Percentiles rank a stretch among this genome's conserved stretches.
Evolutionary conservation across 495 filamentous ascomycete species (phyloP).

Genomic region (Letharia columbiana): DNA sequence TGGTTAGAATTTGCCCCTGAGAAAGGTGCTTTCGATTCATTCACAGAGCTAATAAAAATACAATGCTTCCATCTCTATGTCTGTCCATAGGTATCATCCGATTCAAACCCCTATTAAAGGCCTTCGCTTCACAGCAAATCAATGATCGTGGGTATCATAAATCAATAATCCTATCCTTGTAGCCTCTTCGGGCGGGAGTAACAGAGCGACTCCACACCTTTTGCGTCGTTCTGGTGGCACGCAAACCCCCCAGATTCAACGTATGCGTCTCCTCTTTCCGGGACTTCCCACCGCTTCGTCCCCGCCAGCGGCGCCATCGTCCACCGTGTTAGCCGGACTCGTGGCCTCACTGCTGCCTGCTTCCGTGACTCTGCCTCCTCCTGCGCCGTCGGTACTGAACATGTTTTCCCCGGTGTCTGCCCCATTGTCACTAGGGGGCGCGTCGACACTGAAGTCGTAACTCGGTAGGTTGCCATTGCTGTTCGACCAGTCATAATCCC

Average conservation of each 20-base stretch:
- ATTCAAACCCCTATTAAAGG: neutral
- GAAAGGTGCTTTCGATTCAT: neutral
- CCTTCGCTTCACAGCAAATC: neutral
- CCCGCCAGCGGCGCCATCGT: conserved; percentile 10
- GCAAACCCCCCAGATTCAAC: neutral
- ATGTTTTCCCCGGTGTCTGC: neutral
- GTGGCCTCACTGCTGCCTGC: conserved; percentile 24
- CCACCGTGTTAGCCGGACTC: conserved; percentile 17
- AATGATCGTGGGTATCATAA: neutral
- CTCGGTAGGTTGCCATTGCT: conserved; percentile 7
- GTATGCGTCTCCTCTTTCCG: conserved; percentile 11
- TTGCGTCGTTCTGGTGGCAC: neutral
- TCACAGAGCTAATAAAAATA: neutral
- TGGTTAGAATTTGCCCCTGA: too few species aligned
- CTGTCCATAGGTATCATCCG: neutral
- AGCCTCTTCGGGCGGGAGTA: neutral
- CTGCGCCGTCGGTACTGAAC: neutral
- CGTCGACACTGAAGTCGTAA: conserved; percentile 21
- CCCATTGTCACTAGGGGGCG: neutral
- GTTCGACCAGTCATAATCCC: conserved; percentile 17
- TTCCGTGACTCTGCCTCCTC: conserved; percentile 15
- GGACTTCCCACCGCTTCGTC: conserved; percentile 9
- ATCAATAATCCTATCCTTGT: neutral
- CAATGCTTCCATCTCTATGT: neutral
- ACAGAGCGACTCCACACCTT: neutral